Evolutionary conservation across 2,329 filamentous ascomycete genomes (phyloP), one percentile per base, ranked within the genome.

Genomic region (Zymoseptoria tritici): DNA sequence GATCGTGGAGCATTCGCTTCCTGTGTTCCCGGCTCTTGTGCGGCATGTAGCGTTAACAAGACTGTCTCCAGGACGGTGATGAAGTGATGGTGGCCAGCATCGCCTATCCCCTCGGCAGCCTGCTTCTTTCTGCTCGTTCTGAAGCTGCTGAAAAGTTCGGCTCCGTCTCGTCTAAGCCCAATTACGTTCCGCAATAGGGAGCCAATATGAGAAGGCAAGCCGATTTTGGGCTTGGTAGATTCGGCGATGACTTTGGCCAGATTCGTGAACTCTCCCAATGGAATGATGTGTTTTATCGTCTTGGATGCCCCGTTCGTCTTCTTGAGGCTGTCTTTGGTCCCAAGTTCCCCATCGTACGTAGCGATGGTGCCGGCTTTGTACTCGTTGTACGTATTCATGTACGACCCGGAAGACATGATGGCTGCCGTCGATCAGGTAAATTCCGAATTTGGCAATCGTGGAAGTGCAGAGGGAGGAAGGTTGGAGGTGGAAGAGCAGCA

Each of bases 321-420:
- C 9, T 13, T 20, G 9, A 11, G 29, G 52, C 55, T 57, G 16
- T 51, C 36, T 42, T 26, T 21, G 49, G 16, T 50, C 11, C 49
- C 51, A 26, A 60, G 24, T 1, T 60, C 55, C 6, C 54, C 51
- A 3, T 26, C 49, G n/a, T n/a, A n/a, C n/a, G n/a, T n/a, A n/a
- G n/a, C n/a, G n/a, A n/a, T 55, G 2, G 62, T 63, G 20, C 53
- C 59, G 7, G 29, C 49, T 52, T 57, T 63, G 59, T 63, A 60
- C 29, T 36, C 8, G 8, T 20, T 54, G 56, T 58, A 56, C 50
- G 55, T 60, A 42, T 49, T 19, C 36, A 42, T 42, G 36, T 42
- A 16, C 36, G 36, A 16, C 9, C 36, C 36, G 36, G 36, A 46
- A 46, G 13, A 46, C 36, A 46, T 46, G 36, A 46, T n/a, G 36